Conservation (phyloP, 192 early-diverging fungal genomes). For the Podila minutissima region DNA sequence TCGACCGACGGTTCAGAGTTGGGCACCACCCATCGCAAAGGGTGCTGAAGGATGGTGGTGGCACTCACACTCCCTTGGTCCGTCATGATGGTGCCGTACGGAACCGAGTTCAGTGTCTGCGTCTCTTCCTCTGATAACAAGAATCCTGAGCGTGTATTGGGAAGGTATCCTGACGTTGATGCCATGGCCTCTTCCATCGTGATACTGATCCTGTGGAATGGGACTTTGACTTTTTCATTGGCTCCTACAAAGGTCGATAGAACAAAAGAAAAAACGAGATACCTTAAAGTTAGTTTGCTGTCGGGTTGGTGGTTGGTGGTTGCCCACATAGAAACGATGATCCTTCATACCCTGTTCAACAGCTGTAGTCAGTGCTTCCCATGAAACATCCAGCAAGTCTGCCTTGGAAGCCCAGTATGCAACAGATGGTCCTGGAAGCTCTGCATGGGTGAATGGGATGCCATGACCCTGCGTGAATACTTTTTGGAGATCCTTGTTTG, state of each 20-base stretch:
- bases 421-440: slow-evolving; percentile 43
- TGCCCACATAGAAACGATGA: too few relatives aligned
- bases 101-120: slow-evolving; percentile 10
- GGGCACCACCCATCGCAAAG: slow-evolving; percentile 33
- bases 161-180: slow-evolving; percentile 23
- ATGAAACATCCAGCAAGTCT: slow-evolving; percentile 40
- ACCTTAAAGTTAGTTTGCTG: background rate
- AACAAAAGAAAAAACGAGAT: background rate
- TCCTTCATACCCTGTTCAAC: slow-evolving; percentile 42
- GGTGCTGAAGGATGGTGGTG: slow-evolving; percentile 35
- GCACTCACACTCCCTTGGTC: slow-evolving; percentile 40
- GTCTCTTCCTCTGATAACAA: slow-evolving; percentile 30
- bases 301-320: background rate
- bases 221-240: slow-evolving; percentile 39
- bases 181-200: slow-evolving; percentile 39
- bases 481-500: slow-evolving; percentile 20
- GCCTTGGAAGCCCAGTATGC: slow-evolving; percentile 48
- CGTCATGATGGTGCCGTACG: slow-evolving; percentile 46
- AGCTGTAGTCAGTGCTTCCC: slow-evolving; percentile 21
- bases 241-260: slow-evolving; percentile 11
- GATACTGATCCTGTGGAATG: slow-evolving; percentile 42
- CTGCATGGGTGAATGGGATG: slow-evolving; percentile 43
- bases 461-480: slow-evolving; percentile 46
- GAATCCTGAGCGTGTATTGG: slow-evolving; percentile 19
- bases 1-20: slow-evolving; percentile 18